Evolutionary conservation across 2,329 filamentous ascomycete genomes (phyloP).

Genomic region (Beauveria sp.): DNA sequence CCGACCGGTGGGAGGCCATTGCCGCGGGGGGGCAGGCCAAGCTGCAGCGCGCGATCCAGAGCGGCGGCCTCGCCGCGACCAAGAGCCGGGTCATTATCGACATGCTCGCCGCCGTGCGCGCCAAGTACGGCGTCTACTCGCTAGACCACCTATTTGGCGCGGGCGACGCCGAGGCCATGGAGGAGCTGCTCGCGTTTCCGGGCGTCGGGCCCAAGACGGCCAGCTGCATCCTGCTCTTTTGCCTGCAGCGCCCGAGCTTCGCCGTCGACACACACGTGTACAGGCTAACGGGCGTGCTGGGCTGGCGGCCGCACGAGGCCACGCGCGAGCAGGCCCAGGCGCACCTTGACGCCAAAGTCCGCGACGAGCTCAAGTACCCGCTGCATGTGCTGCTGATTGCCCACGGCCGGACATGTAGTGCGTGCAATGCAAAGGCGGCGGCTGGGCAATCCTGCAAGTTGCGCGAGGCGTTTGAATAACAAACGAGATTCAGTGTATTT

Average conservation of each 20-base stretch:
- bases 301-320: constrained; percentile 37
- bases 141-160: constrained; percentile 41
- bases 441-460: not conserved
- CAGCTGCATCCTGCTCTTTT: constrained; percentile 45
- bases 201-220: constrained; percentile 50
- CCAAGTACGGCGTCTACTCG: constrained; percentile 33
- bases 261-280: constrained; percentile 48
- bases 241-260: constrained; percentile 38
- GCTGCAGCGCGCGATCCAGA: constrained; percentile 55
- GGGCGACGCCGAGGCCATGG: constrained; percentile 39
- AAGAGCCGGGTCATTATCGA: constrained; percentile 67
- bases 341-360: constrained; percentile 41
- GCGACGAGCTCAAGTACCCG: constrained; percentile 41
- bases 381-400: constrained; percentile 42
- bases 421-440: constrained; percentile 31
- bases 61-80: constrained; percentile 61
- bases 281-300: constrained; percentile 39
- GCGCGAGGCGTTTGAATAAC: not conserved
- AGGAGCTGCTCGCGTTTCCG: constrained; percentile 40
- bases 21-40: constrained; percentile 30
- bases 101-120: constrained; percentile 57
- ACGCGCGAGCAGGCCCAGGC: constrained; percentile 39
- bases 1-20: constrained; percentile 36
- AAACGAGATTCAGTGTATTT: not conserved
- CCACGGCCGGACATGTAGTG: constrained; percentile 38